Percentiles rank a stretch among this genome's conserved stretches.
phyloP scores from a whole-genome alignment of 2,329 filamentous ascomycete species.

The Hymenoscyphus occultus region DNA sequence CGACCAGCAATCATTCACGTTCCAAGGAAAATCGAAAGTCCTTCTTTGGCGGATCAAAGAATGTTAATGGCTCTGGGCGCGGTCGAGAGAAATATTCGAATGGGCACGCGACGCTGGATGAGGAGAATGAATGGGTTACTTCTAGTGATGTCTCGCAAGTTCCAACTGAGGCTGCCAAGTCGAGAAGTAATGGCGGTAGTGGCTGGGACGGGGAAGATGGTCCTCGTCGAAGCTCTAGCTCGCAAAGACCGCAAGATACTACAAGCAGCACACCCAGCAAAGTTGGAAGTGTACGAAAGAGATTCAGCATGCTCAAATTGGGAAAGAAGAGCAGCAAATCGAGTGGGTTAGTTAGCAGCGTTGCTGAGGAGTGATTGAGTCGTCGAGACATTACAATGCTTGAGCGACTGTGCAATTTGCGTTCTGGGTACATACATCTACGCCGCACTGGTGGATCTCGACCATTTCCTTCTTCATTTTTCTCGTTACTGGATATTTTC shows the following conservation, averaged over 20 bases:
- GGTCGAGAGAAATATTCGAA: constrained; percentile 8
- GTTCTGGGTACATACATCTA: background rate
- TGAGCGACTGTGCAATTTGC: background rate
- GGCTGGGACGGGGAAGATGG: constrained; percentile 1
- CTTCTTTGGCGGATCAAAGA: constrained; percentile 22
- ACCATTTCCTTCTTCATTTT: constrained; percentile 3
- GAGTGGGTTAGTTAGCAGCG: constrained; percentile 32
- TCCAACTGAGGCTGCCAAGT: constrained; percentile 1
- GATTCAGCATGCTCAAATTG: constrained; percentile 34
- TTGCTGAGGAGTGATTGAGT: constrained; percentile 29
- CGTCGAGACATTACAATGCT: background rate
- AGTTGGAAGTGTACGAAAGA: constrained; percentile 36
- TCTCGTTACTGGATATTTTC: constrained; percentile 1
- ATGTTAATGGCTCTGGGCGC: constrained; percentile 5
- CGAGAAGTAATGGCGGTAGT: constrained; percentile 7
- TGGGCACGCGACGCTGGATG: background rate
- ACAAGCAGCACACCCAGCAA: constrained; percentile 24
- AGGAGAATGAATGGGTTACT: constrained; percentile 29
- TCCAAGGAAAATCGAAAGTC: constrained; percentile 25
- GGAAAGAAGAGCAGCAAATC: constrained; percentile 39
- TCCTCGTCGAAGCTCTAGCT: constrained; percentile 25
- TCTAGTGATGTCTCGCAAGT: constrained; percentile 38
- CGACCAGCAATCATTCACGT: constrained; percentile 8
- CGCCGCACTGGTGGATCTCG: background rate
- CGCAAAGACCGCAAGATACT: constrained; percentile 21